These are phyloP conservation scores for Deakozyma indianensis DNA, from an alignment of 805 yeast species.

Conservation along the genomic window DNA sequence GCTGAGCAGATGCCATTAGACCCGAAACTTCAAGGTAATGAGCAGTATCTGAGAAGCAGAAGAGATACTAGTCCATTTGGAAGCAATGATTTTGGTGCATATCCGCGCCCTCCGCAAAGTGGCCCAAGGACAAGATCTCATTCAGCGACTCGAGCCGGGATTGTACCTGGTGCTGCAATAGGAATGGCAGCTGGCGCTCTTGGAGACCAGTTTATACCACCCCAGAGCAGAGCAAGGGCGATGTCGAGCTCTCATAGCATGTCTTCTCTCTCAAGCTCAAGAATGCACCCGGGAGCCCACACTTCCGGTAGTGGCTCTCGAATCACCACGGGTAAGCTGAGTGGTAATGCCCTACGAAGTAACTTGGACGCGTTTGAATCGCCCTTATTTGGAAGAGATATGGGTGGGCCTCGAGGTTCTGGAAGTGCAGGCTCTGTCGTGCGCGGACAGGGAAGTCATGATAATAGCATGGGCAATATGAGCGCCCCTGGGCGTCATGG, in stretches of 20 bases:
- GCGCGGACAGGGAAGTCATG: background rate
- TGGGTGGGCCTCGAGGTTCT: background rate
- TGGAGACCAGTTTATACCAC: background rate
- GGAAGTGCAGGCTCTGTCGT: background rate
- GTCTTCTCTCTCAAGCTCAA: background rate
- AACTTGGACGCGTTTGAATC: conserved; percentile 8
- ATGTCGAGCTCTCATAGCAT: background rate
- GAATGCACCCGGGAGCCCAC: background rate
- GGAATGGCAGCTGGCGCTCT: background rate
- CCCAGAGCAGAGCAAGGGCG: background rate
- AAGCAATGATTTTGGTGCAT: conserved; percentile 1
- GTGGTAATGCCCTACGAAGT: conserved; percentile 4
- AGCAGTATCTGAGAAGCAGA: background rate
- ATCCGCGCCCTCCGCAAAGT: background rate
- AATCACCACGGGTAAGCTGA: background rate
- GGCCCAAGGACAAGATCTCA: background rate
- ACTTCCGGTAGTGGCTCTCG: background rate
- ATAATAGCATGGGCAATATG: background rate
- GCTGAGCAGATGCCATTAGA: background rate
- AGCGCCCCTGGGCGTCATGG: background rate
- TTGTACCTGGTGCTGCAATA: background rate
- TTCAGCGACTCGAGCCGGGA: background rate
- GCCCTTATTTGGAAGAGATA: conserved; percentile 9
- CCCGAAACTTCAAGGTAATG: background rate
- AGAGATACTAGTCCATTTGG: background rate